These are phyloP conservation scores for Colletotrichum sp. DNA, from an alignment of 2,329 filamentous ascomycete species.

Conservation along the genomic window DNA sequence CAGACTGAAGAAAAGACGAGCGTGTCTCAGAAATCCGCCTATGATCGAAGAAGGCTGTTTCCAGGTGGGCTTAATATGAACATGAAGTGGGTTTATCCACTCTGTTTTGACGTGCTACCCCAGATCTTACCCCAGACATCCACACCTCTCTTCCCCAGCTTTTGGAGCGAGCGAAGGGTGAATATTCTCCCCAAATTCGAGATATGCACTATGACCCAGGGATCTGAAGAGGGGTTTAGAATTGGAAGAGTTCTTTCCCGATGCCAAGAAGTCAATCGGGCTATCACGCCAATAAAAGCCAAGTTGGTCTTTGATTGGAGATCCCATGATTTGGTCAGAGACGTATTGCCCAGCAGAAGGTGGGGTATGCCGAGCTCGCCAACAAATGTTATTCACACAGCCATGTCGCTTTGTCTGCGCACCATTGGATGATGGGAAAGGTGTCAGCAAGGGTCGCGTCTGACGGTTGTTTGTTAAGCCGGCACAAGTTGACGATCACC, in stretches of 20 bases:
- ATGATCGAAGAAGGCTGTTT: background rate
- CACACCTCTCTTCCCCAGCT: background rate
- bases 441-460: background rate
- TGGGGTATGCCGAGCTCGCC: background rate
- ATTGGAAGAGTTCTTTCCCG: background rate
- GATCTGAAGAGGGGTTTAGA: background rate
- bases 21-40: background rate
- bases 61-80: background rate
- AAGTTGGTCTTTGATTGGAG: background rate
- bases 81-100: background rate
- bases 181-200: background rate
- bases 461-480: background rate
- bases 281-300: background rate
- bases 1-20: background rate
- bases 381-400: background rate
- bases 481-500: background rate
- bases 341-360: background rate
- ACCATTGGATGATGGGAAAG: background rate
- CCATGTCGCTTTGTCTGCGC: background rate
- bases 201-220: background rate
- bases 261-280: background rate
- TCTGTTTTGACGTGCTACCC: background rate
- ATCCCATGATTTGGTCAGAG: background rate
- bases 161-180: background rate
- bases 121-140: background rate